Conservation (phyloP, 2,329 filamentous ascomycete species). For the Venturia asperata region DNA sequence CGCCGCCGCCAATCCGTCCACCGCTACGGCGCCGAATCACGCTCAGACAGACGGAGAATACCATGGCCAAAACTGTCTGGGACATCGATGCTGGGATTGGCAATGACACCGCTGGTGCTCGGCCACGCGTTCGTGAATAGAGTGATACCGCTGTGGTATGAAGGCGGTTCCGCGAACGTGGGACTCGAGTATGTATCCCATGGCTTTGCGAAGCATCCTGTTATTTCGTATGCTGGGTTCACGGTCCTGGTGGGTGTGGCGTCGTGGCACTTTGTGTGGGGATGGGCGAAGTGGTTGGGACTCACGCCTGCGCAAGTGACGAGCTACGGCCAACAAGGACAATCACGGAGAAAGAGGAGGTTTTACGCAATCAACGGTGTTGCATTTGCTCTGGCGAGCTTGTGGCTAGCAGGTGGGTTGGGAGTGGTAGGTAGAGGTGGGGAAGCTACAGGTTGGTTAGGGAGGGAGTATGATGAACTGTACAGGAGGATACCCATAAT, state of each 20-base stretch:
- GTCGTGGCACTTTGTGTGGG: constrained; percentile 75
- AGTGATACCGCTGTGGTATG: constrained; percentile 63
- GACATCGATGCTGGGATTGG: constrained; percentile 66
- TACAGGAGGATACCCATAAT: constrained; percentile 55
- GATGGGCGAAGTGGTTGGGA: constrained; percentile 74
- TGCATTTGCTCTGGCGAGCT: constrained; percentile 47
- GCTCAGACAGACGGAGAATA: constrained; percentile 41
- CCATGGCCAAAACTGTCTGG: constrained; percentile 66
- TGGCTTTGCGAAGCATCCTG: constrained; percentile 67
- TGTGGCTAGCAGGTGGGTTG: constrained; percentile 80
- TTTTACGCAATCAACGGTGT: constrained; percentile 67
- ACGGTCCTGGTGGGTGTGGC: constrained; percentile 58
- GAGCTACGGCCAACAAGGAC: constrained; percentile 42
- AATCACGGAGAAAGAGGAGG: constrained; percentile 52
- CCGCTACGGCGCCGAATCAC: constrained; percentile 66
- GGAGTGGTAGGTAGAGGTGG: constrained; percentile 71
- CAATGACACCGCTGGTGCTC: constrained; percentile 56
- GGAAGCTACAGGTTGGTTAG: constrained; percentile 67
- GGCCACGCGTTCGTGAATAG: constrained; percentile 73
- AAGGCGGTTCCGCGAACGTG: constrained; percentile 81
- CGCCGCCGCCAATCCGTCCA: constrained; percentile 63
- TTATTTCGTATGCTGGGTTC: constrained; percentile 63
- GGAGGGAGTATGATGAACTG: constrained; percentile 69
- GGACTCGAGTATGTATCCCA: constrained; percentile 78
- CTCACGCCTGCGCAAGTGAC: constrained; percentile 51